A percentile compares a stretch with the other conserved stretches of the same genome.
phyloP scores from a whole-genome alignment of 257 asterid species.

The Ajuga chamaepitys region DNA sequence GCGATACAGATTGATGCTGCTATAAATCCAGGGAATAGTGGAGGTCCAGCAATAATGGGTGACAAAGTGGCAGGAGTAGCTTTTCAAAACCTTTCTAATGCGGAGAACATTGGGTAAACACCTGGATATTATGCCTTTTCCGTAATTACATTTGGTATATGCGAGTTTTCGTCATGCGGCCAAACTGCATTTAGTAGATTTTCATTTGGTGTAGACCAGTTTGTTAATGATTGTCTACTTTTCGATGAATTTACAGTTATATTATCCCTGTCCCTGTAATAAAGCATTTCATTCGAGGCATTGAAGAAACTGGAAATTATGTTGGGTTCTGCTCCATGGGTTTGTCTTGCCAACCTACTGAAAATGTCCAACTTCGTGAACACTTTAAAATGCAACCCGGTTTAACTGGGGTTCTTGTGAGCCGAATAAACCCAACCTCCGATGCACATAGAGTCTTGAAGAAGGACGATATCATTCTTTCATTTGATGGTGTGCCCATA shows the following conservation, averaged over 20 bases:
- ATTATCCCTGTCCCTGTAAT: constrained; percentile 95
- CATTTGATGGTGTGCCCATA: constrained; percentile 83
- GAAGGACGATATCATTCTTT: constrained; percentile 79
- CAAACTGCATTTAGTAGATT: background rate
- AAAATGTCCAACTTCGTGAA: constrained; percentile 74
- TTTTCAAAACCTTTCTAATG: constrained; percentile 95
- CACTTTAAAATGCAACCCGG: constrained; percentile 66
- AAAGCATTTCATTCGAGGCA: constrained; percentile 77
- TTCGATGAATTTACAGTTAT: constrained; percentile 41
- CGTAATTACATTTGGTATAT: background rate
- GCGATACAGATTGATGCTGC: constrained; percentile 99
- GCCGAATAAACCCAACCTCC: constrained; percentile 75
- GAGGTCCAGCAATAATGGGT: constrained; percentile 98
- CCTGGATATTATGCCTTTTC: background rate
- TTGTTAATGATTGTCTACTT: background rate
- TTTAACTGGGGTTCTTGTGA: constrained; percentile 79
- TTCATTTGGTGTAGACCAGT: background rate
- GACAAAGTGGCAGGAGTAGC: constrained; percentile 98
- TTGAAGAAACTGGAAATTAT: constrained; percentile 82
- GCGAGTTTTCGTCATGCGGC: background rate
- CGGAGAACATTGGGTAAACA: constrained; percentile 87
- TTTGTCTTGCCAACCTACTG: constrained; percentile 88
- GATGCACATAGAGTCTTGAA: constrained; percentile 57
- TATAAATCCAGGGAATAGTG: constrained; percentile 97
- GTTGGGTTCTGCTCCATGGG: constrained; percentile 94